phyloP scores from a whole-genome alignment of 352 stramenopile genomes.

The Pythium aphanidermatum region DNA sequence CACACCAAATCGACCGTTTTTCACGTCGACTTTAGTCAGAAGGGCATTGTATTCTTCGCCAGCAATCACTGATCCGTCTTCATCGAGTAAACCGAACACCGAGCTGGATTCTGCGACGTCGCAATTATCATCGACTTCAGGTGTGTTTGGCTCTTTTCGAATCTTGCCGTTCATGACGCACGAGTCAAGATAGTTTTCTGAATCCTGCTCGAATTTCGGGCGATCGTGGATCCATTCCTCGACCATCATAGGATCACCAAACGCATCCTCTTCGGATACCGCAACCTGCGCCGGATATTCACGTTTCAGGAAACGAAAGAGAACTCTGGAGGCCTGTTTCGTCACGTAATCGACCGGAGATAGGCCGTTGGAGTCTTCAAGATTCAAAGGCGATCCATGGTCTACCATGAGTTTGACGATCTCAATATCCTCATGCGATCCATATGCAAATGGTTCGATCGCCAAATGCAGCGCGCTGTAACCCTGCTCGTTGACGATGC shows the following conservation, averaged over 20 bases:
- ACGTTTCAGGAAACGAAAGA: constrained; percentile 43
- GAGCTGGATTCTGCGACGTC: constrained; percentile 48
- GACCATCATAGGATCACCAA: constrained; percentile 21
- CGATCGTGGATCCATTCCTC: constrained; percentile 24
- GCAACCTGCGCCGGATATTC: constrained; percentile 25
- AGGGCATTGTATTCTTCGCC: constrained; percentile 46
- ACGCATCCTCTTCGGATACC: constrained; percentile 23
- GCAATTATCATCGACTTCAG: constrained; percentile 49
- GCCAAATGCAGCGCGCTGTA: constrained; percentile 53
- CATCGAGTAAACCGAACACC: constrained; percentile 32
- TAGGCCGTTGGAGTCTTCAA: constrained; percentile 28
- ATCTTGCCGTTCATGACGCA: constrained; percentile 59
- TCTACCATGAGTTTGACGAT: constrained; percentile 44
- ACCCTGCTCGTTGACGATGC: constrained; percentile 29
- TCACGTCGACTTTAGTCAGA: constrained; percentile 73
- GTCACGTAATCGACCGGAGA: constrained; percentile 51
- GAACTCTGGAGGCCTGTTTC: constrained; percentile 42
- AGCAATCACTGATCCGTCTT: constrained; percentile 12
- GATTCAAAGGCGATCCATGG: constrained; percentile 27
- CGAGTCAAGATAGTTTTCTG: constrained; percentile 34
- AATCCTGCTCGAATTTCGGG: constrained; percentile 42
- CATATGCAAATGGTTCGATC: constrained; percentile 49
- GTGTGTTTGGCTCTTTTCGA: constrained; percentile 29
- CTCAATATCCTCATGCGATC: constrained; percentile 57
- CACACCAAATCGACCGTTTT: constrained; percentile 57